Conservation (phyloP, 805 yeast genomes). For the Crinitomyces ghanaensis region DNA sequence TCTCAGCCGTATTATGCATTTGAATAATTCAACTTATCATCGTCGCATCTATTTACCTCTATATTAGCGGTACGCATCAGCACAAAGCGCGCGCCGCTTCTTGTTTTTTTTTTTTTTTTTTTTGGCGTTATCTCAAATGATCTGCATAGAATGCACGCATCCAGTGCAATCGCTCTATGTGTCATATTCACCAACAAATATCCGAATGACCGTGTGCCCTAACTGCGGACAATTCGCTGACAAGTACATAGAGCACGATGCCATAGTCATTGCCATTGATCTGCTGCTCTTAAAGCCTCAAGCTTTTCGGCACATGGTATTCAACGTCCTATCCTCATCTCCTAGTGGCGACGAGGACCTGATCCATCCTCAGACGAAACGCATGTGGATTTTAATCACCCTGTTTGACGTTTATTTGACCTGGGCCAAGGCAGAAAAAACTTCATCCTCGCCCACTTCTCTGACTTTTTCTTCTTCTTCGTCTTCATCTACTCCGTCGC, state of each 20-base stretch:
- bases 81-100: conserved; percentile 5
- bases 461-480: conserved; percentile 2
- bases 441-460: conserved; percentile 19
- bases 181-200: conserved; percentile 63
- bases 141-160: conserved; percentile 79
- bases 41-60: too few relatives aligned
- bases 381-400: conserved; percentile 50
- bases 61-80: conserved; percentile 4
- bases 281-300: conserved; percentile 73
- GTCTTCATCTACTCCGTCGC: too few relatives aligned
- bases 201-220: conserved; percentile 66
- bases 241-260: conserved; percentile 83
- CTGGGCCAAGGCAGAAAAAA: conserved; percentile 85
- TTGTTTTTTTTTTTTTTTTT: too few relatives aligned
- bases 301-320: conserved; percentile 69
- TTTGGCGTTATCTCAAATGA: conserved; percentile 52
- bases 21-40: too few relatives aligned
- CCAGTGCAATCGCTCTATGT: conserved; percentile 57
- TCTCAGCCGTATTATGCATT: too few relatives aligned
- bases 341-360: conserved; percentile 9
- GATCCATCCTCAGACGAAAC: conserved; percentile 18
- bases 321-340: conserved; percentile 47
- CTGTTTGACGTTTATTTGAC: conserved; percentile 81
- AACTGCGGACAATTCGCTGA: conserved; percentile 70
- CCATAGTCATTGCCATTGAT: conserved; percentile 74